Conservation (phyloP, 805 yeast species). For the Candida vaughaniae region DNA sequence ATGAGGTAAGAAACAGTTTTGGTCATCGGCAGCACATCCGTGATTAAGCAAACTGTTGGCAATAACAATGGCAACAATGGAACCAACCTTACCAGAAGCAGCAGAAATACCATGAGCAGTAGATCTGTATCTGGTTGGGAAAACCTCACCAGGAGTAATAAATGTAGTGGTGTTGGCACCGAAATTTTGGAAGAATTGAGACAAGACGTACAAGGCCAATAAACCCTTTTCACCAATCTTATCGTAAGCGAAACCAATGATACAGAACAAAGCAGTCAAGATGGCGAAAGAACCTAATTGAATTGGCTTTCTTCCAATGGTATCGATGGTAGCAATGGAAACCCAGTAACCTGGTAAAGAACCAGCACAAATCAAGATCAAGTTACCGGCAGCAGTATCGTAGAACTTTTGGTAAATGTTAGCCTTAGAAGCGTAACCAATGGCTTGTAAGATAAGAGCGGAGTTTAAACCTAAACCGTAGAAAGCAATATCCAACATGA, state of each 20-base stretch:
- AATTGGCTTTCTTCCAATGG: constrained; percentile 79
- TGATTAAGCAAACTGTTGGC: constrained; percentile 82
- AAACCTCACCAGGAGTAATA: constrained; percentile 86
- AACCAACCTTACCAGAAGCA: constrained; percentile 89
- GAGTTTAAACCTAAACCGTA: constrained; percentile 87
- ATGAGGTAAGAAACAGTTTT: constrained; percentile 82
- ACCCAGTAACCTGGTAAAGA: constrained; percentile 93
- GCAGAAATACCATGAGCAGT: constrained; percentile 95
- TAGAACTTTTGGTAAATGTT: constrained; percentile 71
- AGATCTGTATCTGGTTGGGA: constrained; percentile 94
- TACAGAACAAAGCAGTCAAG: constrained; percentile 70
- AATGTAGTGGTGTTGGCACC: constrained; percentile 95
- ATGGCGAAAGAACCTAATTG: constrained; percentile 75
- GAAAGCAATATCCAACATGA: constrained; percentile 84
- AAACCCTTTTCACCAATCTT: constrained; percentile 70
- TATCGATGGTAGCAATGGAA: constrained; percentile 76
- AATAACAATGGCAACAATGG: constrained; percentile 86
- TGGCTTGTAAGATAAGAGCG: constrained; percentile 73
- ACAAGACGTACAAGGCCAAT: constrained; percentile 73
- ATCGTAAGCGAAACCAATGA: constrained; percentile 82
- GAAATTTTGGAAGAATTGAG: constrained; percentile 86
- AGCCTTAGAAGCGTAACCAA: constrained; percentile 74
- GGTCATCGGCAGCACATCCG: constrained; percentile 60
- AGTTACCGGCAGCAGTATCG: constrained; percentile 86
- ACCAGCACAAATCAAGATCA: constrained; percentile 93